Percentiles rank a stretch among this genome's conserved stretches.
These are phyloP conservation scores for Colletotrichum musicola DNA, from an alignment of 2,329 filamentous ascomycete species.

Conservation along the genomic window DNA sequence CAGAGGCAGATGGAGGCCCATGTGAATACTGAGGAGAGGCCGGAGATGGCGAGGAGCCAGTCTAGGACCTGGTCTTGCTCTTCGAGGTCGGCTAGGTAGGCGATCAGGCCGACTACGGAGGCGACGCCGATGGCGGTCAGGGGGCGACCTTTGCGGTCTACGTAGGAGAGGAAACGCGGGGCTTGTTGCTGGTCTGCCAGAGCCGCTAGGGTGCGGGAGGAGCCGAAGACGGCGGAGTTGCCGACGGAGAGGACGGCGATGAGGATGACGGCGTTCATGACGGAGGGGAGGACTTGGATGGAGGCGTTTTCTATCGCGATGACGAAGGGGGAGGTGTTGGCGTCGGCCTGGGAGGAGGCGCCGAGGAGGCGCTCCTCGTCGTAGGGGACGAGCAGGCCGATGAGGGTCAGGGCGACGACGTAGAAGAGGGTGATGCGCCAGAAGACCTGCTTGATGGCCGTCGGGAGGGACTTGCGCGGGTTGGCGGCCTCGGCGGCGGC, in stretches of 20 bases:
- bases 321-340: slow-evolving; percentile 89
- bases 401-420: slow-evolving; percentile 82
- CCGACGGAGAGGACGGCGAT: slow-evolving; percentile 91
- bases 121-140: slow-evolving; percentile 79
- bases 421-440: slow-evolving; percentile 96
- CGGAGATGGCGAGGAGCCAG: slow-evolving; percentile 82
- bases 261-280: slow-evolving; percentile 97
- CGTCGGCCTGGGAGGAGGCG: slow-evolving; percentile 61
- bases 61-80: slow-evolving; percentile 73
- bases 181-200: slow-evolving; percentile 90
- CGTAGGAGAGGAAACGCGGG: slow-evolving; percentile 81
- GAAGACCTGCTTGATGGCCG: slow-evolving; percentile 92
- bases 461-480: slow-evolving; percentile 84
- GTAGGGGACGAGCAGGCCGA: slow-evolving; percentile 86
- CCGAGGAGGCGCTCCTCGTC: slow-evolving; percentile 73
- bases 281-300: slow-evolving; percentile 82
- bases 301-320: slow-evolving; percentile 90
- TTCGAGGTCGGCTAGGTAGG: slow-evolving; percentile 77
- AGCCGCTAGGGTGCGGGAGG: slow-evolving; percentile 88
- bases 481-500: slow-evolving; percentile 85
- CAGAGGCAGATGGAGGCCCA: slow-evolving; percentile 89
- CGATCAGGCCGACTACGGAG: slow-evolving; percentile 77
- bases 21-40: slow-evolving; percentile 79
- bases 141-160: slow-evolving; percentile 85
- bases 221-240: slow-evolving; percentile 92